phyloP scores from a whole-genome alignment of 2,329 filamentous ascomycete species.

The Tympanopsis confertula region DNA sequence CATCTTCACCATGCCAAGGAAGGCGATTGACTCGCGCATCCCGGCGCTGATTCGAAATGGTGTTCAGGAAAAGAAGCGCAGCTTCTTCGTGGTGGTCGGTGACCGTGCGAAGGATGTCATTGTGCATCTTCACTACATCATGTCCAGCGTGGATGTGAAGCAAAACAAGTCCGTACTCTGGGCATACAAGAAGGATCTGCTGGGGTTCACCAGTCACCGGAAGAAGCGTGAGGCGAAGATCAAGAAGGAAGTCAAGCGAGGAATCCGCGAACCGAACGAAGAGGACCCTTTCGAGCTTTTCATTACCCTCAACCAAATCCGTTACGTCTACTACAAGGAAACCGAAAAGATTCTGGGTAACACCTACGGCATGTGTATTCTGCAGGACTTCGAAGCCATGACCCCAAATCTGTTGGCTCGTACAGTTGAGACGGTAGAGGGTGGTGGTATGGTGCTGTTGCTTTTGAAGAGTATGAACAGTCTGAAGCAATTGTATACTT shows the following conservation, averaged over 20 bases:
- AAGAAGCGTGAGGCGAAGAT: conserved; percentile 98
- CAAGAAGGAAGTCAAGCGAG: conserved; percentile 93
- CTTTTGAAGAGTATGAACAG: conserved; percentile 93
- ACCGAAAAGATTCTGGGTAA: conserved; percentile 97
- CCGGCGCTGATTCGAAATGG: conserved; percentile 85
- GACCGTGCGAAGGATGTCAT: conserved; percentile 94
- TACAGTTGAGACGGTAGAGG: conserved; percentile 95
- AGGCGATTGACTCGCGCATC: conserved; percentile 62
- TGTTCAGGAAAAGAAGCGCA: conserved; percentile 89
- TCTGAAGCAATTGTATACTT: conserved; percentile 88
- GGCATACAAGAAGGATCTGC: conserved; percentile 96
- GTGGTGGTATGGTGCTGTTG: conserved; percentile 80
- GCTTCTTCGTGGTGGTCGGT: conserved; percentile 94
- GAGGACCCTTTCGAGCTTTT: conserved; percentile 97
- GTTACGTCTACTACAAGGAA: conserved; percentile 99
- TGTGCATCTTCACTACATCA: conserved; percentile 86
- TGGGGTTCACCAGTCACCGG: conserved; percentile 87
- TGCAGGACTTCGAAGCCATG: conserved; percentile 95
- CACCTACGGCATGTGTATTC: conserved; percentile 95
- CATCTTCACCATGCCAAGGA: background rate
- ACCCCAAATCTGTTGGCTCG: conserved; percentile 93
- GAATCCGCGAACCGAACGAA: conserved; percentile 79
- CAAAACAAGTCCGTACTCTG: conserved; percentile 93
- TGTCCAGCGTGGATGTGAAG: conserved; percentile 80
- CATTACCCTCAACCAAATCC: conserved; percentile 89